These are phyloP conservation scores for Teunomyces atbi DNA, from an alignment of 805 yeast genomes.

Conservation along the genomic window DNA sequence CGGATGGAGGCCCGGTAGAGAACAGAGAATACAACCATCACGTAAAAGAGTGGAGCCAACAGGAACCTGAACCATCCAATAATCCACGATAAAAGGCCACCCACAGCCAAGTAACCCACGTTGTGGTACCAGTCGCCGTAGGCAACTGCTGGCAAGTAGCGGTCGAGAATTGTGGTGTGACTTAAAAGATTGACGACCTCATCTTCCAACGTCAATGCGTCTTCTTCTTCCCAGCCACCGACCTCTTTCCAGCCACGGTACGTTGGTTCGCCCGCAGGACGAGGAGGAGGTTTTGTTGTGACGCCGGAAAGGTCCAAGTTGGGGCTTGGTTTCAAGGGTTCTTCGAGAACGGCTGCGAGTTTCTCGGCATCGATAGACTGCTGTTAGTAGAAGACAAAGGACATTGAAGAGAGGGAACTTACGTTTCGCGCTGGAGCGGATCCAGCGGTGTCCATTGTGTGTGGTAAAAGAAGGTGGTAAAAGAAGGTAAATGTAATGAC, in stretches of 20 bases:
- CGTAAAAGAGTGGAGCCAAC: slow-evolving; percentile 75
- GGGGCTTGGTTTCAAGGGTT: slow-evolving; percentile 31
- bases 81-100: slow-evolving; percentile 72
- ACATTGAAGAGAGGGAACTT: not conserved
- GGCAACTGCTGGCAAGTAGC: slow-evolving; percentile 66
- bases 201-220: slow-evolving; percentile 63
- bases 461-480: not conserved
- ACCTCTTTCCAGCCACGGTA: slow-evolving; percentile 94
- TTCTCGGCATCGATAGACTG: slow-evolving; percentile 10
- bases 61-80: slow-evolving; percentile 77
- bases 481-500: not conserved
- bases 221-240: slow-evolving; percentile 78
- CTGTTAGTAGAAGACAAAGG: not conserved
- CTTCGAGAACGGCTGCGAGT: not conserved
- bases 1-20: slow-evolving; percentile 83
- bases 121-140: slow-evolving; percentile 98
- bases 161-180: slow-evolving; percentile 71
- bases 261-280: slow-evolving; percentile 61
- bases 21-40: slow-evolving; percentile 59
- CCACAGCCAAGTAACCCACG: slow-evolving; percentile 65
- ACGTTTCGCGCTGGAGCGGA: not conserved
- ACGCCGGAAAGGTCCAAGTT: slow-evolving; percentile 34
- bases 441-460: not conserved
- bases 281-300: slow-evolving; percentile 38
- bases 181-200: slow-evolving; percentile 68